Evolutionary conservation across 2,329 filamentous ascomycete species (phyloP), one percentile per base, ranked within the genome.

Genomic region (Claviceps humidiphila): DNA sequence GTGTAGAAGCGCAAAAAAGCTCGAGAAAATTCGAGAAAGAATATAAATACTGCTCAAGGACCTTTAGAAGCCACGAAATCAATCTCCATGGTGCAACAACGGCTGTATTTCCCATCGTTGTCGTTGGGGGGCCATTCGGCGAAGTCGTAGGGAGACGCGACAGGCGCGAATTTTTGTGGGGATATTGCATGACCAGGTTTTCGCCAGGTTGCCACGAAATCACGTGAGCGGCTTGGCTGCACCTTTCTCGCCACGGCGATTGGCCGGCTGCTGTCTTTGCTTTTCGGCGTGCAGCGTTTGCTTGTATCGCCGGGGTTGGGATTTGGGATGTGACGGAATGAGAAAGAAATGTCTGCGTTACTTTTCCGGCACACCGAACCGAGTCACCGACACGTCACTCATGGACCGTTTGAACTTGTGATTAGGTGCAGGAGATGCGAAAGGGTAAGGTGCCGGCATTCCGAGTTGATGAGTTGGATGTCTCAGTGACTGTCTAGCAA

Each of bases 61-160:
- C 17, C 54, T 60, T 58, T 58, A 43, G 2, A 7, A 37, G 2
- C 1, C 5, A 38, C 59, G 57, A 17, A 17, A 43, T 8, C 17
- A 16, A 48, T 51, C 55, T 62, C 51, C 53, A 70, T 63, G 68
- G 64, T 66, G 53, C 48, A 54, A 55, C 38, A 45, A 55, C 16
- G 50, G 30, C 54, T 52, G 54, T 51, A 54, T 53, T 39, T 17
- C 26, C 37, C 17, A 47, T 50, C 22, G 47, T 51, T 54, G 57
- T 65, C 55, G 54, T 63, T 64, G 66, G 64, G 68, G 68, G 66
- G 59, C 30, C 30, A 64, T 66, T 63, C 59, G 59, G 63, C 65
- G 66, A 68, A 58, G 67, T 69, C 61, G 62, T 60, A 58, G 67
- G 66, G 63, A 68, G 67, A 71, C 71, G 70, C 70, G 71, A 68